Evolutionary conservation across 768 basidiomycete species (phyloP).

Genomic region (Neoboletus magnificus): DNA sequence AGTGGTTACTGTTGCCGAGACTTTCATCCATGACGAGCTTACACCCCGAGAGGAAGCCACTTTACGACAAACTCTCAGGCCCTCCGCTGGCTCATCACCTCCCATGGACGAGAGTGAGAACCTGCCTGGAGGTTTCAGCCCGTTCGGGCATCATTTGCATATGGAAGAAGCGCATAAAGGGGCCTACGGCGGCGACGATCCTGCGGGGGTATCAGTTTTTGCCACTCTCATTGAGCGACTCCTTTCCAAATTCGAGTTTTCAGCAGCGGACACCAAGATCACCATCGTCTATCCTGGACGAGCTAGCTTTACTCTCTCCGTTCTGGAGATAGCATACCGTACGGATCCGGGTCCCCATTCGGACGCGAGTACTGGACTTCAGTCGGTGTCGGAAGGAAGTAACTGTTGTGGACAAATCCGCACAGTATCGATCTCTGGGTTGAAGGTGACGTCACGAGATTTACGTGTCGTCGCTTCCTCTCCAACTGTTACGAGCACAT

Average conservation of each 20-base stretch:
- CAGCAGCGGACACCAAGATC: slow-evolving; percentile 63
- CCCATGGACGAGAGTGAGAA: slow-evolving; percentile 37
- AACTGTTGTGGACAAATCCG: slow-evolving; percentile 33
- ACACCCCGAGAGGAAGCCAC: slow-evolving; percentile 65
- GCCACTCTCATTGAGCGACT: slow-evolving; percentile 76
- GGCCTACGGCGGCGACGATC: slow-evolving; percentile 48
- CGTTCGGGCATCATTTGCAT: slow-evolving; percentile 37
- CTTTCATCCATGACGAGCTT: slow-evolving; percentile 84
- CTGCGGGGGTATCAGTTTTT: slow-evolving; percentile 76
- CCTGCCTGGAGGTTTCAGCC: slow-evolving; percentile 67
- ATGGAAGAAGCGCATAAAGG: slow-evolving; percentile 35
- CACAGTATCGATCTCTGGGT: slow-evolving; percentile 53
- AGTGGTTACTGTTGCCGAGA: slow-evolving; percentile 79
- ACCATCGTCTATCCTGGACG: slow-evolving; percentile 65
- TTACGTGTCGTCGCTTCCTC: slow-evolving; percentile 29
- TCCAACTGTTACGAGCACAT: slow-evolving; percentile 20
- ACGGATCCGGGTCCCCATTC: slow-evolving; percentile 30
- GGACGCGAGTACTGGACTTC: slow-evolving; percentile 27
- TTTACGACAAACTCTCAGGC: slow-evolving; percentile 65
- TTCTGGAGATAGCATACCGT: slow-evolving; percentile 58
- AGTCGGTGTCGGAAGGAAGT: slow-evolving; percentile 14
- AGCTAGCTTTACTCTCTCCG: slow-evolving; percentile 55
- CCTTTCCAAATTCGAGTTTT: slow-evolving; percentile 75
- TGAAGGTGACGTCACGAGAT: slow-evolving; percentile 51
- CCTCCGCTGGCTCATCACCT: slow-evolving; percentile 34